Base-by-base conservation (phyloP, 176 grass and related monocot species). In the Carex pumila region DNA sequence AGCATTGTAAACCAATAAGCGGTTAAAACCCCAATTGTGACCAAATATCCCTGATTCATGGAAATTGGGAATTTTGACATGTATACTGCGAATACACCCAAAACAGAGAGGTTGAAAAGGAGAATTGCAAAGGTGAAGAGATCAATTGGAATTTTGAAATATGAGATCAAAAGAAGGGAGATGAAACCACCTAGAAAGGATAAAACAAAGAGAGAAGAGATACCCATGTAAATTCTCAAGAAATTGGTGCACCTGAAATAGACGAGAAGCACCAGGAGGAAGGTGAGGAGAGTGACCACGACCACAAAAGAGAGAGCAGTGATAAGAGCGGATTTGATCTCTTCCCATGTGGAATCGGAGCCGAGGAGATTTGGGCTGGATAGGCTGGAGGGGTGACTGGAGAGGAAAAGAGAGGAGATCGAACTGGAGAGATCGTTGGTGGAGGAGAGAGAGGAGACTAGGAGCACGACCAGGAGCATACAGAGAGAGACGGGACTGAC, bases 1-100 rank as follows among this genome's bases (percentile, higher is more conserved):
- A 98, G 89, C 19, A 98, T 85, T 61, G 95, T 94, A 86, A 98
- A 98, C 89, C 88, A 98, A 85, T 94, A 94, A 47, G 95, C 92
- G 1, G 92, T 93, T 77, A 94, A 87, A 8, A 98, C 95, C 56
- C 92, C 95, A 60, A 98, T 79, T 69, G 81, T 37, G 39, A 98
- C 87, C 55, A 98, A 86, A 61, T 91, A 94, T 3, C 89, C 85
- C 87, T 98, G 95, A 81, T 94, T 94, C 66, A 94, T 73, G 63
- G 86, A 86, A 88, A 98, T 98, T 32, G 95, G 95, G 59, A 94
- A 86, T 70, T 91, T 93, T 0, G 89, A 45, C 81, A 91, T 82
- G 58, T 94, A 86, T 3, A 89, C 87, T 37, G 92, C 89, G 55
- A 93, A 31, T 5, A 94, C 86, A 10, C 90, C 92, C 56, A 90